phyloP scores from a whole-genome alignment of 2,329 filamentous ascomycete genomes.

The Apiospora sp. region DNA sequence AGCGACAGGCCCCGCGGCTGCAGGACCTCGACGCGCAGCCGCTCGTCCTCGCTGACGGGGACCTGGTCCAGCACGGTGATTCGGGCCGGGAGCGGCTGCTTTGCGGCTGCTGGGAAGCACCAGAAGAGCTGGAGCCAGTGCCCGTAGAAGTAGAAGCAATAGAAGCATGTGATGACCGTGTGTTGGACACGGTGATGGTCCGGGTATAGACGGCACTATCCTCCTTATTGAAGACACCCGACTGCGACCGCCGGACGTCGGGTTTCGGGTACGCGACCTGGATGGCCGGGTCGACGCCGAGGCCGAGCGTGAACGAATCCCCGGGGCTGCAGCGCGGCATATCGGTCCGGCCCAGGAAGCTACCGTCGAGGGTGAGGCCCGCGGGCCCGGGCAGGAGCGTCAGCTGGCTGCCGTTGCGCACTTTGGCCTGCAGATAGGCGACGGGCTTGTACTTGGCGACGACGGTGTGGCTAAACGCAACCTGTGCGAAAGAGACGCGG shows the following conservation, averaged over 20 bases:
- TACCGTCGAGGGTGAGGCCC: constrained; percentile 69
- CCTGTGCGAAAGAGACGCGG: constrained; percentile 57
- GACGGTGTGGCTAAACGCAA: constrained; percentile 64
- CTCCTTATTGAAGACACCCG: constrained; percentile 60
- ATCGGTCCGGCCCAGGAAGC: constrained; percentile 64
- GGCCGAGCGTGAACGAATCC: constrained; percentile 59
- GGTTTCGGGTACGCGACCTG: constrained; percentile 63
- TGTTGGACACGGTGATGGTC: constrained; percentile 59
- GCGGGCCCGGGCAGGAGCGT: constrained; percentile 63
- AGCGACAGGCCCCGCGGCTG: constrained; percentile 55
- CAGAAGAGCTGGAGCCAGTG: background rate
- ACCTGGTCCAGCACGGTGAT: constrained; percentile 67
- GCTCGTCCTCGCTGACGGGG: constrained; percentile 68
- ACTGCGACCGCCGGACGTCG: constrained; percentile 58
- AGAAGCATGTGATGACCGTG: constrained; percentile 45
- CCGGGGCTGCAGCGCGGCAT: constrained; percentile 64
- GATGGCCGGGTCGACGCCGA: constrained; percentile 69
- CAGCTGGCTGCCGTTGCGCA: constrained; percentile 63
- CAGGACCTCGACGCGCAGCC: constrained; percentile 59
- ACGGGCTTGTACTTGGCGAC: constrained; percentile 67
- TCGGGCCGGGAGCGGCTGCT: constrained; percentile 40
- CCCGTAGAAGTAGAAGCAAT: background rate
- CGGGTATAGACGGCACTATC: constrained; percentile 59
- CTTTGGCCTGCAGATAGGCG: constrained; percentile 65
- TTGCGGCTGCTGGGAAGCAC: background rate